These are phyloP conservation scores for Boletus patriciae DNA, from an alignment of 768 basidiomycete species.

Conservation along the genomic window DNA sequence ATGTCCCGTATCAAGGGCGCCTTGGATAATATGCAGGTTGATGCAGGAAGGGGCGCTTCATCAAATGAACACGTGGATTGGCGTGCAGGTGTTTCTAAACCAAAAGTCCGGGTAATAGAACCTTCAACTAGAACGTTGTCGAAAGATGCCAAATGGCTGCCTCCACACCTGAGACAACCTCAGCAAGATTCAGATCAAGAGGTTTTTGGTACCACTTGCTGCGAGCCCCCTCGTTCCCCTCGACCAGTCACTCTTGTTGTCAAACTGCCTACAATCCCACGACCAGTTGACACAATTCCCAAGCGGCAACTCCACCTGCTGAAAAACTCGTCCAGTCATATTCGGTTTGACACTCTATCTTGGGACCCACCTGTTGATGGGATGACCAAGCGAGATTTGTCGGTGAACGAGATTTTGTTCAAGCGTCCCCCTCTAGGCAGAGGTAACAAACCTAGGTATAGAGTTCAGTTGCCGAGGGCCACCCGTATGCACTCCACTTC, in stretches of 20 bases:
- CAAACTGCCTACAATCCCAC: conserved; percentile 48
- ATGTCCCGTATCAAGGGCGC: conserved; percentile 88
- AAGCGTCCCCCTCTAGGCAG: conserved; percentile 38
- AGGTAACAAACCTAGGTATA: conserved; percentile 35
- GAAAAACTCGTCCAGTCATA: conserved; percentile 36
- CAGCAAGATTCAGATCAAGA: conserved; percentile 43
- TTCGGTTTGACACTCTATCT: conserved; percentile 66
- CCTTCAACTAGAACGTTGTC: conserved; percentile 18
- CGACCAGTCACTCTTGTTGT: conserved; percentile 42
- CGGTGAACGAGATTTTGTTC: conserved; percentile 67
- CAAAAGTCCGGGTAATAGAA: conserved; percentile 21
- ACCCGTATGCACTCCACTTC: conserved; percentile 3
- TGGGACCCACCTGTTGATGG: conserved; percentile 71
- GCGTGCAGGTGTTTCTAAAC: conserved; percentile 23
- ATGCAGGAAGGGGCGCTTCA: conserved; percentile 28
- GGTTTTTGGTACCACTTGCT: conserved; percentile 45
- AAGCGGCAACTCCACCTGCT: conserved; percentile 49
- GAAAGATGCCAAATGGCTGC: conserved; percentile 53
- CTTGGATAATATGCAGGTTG: conserved; percentile 64
- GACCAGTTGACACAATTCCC: conserved; percentile 43
- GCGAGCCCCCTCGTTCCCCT: conserved; percentile 51
- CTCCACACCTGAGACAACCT: conserved; percentile 49
- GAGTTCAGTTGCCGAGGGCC: conserved; percentile 37
- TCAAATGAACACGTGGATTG: conserved; percentile 22
- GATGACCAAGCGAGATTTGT: conserved; percentile 60